Conservation (phyloP, 169 alveolate species). For the Babesia bigemina region DNA sequence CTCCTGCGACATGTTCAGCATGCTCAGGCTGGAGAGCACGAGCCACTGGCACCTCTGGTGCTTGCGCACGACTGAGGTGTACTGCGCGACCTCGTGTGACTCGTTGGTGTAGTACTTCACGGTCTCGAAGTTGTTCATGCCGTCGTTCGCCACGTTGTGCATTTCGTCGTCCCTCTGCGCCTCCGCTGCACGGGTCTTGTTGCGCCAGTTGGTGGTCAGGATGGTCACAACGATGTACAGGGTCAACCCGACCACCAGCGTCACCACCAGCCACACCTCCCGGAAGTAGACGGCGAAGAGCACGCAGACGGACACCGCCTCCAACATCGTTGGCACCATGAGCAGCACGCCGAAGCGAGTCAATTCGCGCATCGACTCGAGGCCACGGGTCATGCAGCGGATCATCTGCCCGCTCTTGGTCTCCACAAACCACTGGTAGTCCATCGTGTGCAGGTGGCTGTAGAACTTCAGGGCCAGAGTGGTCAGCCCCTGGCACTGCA, state of each 20-base stretch:
- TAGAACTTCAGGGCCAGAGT: slow-evolving; percentile 28
- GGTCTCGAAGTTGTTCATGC: slow-evolving; percentile 75
- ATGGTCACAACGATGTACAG: slow-evolving; percentile 54
- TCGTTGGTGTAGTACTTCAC: slow-evolving; percentile 79
- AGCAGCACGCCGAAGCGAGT: slow-evolving; percentile 57
- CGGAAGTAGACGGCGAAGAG: slow-evolving; percentile 45
- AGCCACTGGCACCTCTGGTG: slow-evolving; percentile 65
- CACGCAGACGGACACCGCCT: slow-evolving; percentile 28
- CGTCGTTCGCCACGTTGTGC: slow-evolving; percentile 75
- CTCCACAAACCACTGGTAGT: slow-evolving; percentile 59
- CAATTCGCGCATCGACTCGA: slow-evolving; percentile 61
- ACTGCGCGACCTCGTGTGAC: slow-evolving; percentile 66
- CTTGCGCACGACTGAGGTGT: slow-evolving; percentile 63
- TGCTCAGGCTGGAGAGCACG: slow-evolving; percentile 69
- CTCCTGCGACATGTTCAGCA: slow-evolving; percentile 72
- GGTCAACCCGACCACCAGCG: slow-evolving; percentile 43
- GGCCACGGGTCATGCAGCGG: slow-evolving; percentile 60
- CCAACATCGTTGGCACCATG: slow-evolving; percentile 60
- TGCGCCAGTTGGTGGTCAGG: slow-evolving; percentile 72
- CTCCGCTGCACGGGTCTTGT: slow-evolving; percentile 68
- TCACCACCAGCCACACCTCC: slow-evolving; percentile 24
- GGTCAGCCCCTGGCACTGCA: slow-evolving; percentile 40
- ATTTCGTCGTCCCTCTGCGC: slow-evolving; percentile 76
- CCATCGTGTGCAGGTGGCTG: slow-evolving; percentile 43
- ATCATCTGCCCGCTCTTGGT: slow-evolving; percentile 55